Conservation (phyloP, 208 protist genomes). For the Leishmania major region DNA sequence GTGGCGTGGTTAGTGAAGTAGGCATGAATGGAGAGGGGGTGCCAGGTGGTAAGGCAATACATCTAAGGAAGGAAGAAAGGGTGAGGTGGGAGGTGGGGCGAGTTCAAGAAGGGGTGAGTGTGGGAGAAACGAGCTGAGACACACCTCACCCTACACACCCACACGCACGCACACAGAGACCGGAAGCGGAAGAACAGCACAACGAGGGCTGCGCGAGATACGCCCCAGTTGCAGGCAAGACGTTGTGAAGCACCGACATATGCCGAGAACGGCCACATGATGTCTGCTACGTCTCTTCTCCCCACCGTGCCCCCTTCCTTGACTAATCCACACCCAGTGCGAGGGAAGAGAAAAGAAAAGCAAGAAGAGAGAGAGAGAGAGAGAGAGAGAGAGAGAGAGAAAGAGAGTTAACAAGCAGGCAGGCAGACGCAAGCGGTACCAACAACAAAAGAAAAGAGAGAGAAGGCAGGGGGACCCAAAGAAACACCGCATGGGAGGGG, state of each 20-base stretch:
- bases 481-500: background rate
- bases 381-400: background rate
- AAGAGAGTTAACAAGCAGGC: background rate
- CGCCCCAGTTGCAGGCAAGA: background rate
- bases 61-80: background rate
- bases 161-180: background rate
- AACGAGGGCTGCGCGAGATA: background rate
- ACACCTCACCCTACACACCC: background rate
- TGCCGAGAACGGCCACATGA: background rate
- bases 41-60: background rate
- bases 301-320: background rate
- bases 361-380: background rate
- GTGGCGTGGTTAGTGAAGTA: background rate
- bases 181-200: background rate
- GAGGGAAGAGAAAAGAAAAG: background rate
- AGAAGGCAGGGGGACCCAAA: background rate
- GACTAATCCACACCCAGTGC: background rate
- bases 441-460: background rate
- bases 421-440: background rate
- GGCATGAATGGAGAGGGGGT: background rate
- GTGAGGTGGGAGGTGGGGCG: background rate
- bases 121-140: background rate
- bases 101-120: background rate
- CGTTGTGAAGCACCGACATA: background rate
- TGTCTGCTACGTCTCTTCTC: background rate